Percentiles rank a stretch among this genome's conserved stretches.
These are phyloP conservation scores for Sparassis latifolia DNA, from an alignment of 1,284 basidiomycete genomes.

Conservation along the genomic window DNA sequence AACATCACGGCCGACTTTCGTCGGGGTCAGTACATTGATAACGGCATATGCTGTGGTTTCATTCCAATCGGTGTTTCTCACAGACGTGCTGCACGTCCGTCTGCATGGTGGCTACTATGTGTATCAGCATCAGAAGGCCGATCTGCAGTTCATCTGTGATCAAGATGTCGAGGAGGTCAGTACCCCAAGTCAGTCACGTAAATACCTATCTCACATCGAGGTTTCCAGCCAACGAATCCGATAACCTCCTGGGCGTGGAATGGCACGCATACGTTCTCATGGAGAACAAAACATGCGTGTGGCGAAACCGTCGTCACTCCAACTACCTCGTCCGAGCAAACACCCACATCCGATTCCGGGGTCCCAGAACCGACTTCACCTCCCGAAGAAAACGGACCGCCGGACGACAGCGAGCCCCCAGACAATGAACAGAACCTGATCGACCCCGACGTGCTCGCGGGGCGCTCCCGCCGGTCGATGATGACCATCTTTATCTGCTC, in stretches of 20 bases:
- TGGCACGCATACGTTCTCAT: conserved; percentile 27
- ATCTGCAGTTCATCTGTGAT: conserved; percentile 36
- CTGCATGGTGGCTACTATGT: conserved; percentile 37
- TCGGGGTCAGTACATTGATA: conserved; percentile 3
- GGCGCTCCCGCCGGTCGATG: conserved; percentile 6
- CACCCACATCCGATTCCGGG: conserved; percentile 2
- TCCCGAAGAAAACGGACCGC: conserved; percentile 11
- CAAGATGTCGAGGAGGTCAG: conserved; percentile 25
- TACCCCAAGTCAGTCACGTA: background rate
- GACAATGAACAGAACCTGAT: conserved; percentile 17
- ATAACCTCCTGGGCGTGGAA: conserved; percentile 24
- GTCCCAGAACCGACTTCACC: conserved; percentile 2
- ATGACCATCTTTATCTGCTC: conserved; percentile 18
- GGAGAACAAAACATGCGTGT: conserved; percentile 30
- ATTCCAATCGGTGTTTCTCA: background rate
- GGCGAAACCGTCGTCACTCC: conserved; percentile 4
- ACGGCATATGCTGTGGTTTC: background rate
- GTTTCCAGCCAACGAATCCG: conserved; percentile 23
- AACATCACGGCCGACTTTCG: conserved; percentile 18
- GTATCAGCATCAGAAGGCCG: conserved; percentile 29
- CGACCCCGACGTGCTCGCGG: conserved; percentile 9
- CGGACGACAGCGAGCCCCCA: conserved; percentile 11
- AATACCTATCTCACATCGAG: no score
- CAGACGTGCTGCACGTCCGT: conserved; percentile 32
- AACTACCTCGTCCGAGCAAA: conserved; percentile 4